Percentiles rank a stretch among this genome's conserved stretches.
phyloP scores from a whole-genome alignment of 148 eudicot species.

The Cornus florida region DNA sequence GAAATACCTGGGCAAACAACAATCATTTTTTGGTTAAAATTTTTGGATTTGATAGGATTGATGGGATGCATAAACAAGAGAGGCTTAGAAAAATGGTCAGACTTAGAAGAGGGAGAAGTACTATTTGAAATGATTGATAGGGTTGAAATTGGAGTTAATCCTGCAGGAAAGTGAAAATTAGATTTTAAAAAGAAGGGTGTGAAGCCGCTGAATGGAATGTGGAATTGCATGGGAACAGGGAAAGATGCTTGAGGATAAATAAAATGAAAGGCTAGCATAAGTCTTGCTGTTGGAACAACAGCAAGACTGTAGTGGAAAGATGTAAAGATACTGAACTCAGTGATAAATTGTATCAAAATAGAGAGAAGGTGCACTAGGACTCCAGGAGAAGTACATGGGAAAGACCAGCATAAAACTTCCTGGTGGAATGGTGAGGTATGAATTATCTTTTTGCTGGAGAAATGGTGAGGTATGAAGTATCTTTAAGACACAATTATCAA shows the following conservation, averaged over 20 bases:
- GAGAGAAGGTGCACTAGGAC: not conserved
- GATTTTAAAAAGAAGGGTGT: not conserved
- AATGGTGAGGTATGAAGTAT: not conserved
- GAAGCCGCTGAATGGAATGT: not conserved
- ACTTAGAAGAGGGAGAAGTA: not conserved
- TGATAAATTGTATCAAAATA: not conserved
- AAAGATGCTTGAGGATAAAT: not conserved
- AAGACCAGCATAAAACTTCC: not conserved
- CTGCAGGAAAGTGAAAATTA: not conserved
- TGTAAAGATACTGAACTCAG: not conserved
- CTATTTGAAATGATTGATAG: not conserved
- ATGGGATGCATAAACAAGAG: not conserved
- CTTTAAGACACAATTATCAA: not conserved
- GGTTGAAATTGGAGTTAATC: not conserved
- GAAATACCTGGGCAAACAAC: not conserved
- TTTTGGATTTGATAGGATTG: not conserved
- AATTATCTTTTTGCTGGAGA: not conserved
- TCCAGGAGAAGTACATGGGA: not conserved
- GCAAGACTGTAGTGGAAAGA: not conserved
- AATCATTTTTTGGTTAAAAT: not conserved
- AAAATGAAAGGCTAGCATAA: not conserved
- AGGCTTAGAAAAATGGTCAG: not conserved
- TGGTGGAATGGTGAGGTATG: not conserved
- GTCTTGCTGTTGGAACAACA: not conserved
- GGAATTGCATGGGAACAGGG: not conserved